Evolutionary conservation across 306 rosid species (phyloP).

Genomic region (Malus orientalis): DNA sequence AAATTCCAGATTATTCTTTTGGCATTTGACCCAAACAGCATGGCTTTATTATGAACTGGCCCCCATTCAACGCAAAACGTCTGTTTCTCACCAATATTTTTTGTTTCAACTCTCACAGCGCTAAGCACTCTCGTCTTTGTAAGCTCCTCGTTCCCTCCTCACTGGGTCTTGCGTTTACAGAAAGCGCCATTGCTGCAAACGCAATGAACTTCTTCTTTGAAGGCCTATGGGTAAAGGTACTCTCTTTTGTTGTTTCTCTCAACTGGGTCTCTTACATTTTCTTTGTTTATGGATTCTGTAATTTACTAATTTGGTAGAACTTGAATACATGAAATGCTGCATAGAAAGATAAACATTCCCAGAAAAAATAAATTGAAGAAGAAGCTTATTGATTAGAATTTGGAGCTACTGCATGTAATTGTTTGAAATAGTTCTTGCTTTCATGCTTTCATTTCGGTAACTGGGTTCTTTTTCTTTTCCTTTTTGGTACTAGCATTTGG

Average conservation of each 20-base stretch:
- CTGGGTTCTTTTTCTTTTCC: too few species aligned
- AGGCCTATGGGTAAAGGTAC: not conserved
- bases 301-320: not conserved
- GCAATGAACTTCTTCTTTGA: not conserved
- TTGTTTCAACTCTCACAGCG: too few species aligned
- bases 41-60: not conserved
- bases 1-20: not conserved
- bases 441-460: not conserved
- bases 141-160: not conserved
- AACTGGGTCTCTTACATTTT: not conserved
- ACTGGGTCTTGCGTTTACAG: not conserved
- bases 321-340: not conserved
- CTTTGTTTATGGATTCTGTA: not conserved
- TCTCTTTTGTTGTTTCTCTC: not conserved
- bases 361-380: not conserved
- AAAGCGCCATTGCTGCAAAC: not conserved
- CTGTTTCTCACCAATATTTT: too few species aligned
- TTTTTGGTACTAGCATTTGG: too few species aligned
- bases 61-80: too few species aligned
- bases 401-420: too few species aligned
- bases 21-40: not conserved
- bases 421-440: not conserved
- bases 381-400: not conserved
- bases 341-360: not conserved
- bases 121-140: not conserved